Evolutionary conservation across 2,329 filamentous ascomycete species (phyloP).

Genomic region (Neofusicoccum umdonicola): DNA sequence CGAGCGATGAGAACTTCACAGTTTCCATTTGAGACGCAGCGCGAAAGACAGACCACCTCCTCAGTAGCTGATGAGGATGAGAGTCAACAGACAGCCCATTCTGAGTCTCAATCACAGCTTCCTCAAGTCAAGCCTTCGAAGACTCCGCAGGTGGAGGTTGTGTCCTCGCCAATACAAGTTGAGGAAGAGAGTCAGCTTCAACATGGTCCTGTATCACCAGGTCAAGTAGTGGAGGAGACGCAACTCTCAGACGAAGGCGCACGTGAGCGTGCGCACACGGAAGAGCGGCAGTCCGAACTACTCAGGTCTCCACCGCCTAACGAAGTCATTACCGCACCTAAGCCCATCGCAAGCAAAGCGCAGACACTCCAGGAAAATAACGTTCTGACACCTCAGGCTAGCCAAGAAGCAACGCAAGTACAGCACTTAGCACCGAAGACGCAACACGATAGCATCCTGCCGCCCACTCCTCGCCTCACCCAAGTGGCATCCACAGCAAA

Average conservation of each 20-base stretch:
- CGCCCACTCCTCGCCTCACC: conserved; percentile 39
- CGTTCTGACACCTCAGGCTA: conserved; percentile 24
- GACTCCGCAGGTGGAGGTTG: not conserved
- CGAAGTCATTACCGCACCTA: not conserved
- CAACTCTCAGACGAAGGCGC: not conserved
- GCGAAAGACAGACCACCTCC: not conserved
- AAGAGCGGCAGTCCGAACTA: too few relatives aligned
- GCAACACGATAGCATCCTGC: conserved; percentile 27
- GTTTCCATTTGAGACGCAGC: not conserved
- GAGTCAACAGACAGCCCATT: not conserved
- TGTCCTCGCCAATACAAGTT: not conserved
- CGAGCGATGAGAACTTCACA: conserved; percentile 4
- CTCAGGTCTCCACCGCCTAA: too few relatives aligned
- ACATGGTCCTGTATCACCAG: not conserved
- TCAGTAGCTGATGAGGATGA: not conserved
- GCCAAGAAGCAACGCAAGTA: conserved; percentile 27
- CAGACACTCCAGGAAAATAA: not conserved
- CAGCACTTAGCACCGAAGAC: conserved; percentile 20
- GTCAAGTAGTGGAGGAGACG: not conserved
- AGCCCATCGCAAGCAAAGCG: not conserved
- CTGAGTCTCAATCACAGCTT: not conserved
- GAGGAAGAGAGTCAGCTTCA: not conserved
- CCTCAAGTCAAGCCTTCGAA: not conserved
- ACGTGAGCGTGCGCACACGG: too few relatives aligned
- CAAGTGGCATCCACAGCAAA: conserved; percentile 28